Percentiles rank a stretch among this genome's conserved stretches.
These are phyloP conservation scores for Hippophae rhamnoides DNA, from an alignment of 306 rosid genomes.

Conservation along the genomic window DNA sequence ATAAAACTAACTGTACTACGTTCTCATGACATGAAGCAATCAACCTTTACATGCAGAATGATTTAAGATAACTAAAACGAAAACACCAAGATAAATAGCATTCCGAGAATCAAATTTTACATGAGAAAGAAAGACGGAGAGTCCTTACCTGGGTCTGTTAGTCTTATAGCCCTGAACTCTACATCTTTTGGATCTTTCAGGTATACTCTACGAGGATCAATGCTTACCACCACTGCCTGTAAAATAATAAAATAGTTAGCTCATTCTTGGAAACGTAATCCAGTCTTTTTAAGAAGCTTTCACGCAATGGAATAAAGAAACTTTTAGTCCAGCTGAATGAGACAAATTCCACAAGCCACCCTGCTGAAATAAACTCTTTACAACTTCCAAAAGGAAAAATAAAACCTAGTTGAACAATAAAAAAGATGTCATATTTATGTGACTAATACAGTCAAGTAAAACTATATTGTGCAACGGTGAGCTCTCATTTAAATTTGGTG, in stretches of 20 bases:
- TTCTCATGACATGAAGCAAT: too few relatives aligned
- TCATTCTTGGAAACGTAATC: not conserved
- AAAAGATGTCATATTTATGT: too few relatives aligned
- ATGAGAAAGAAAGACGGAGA: constrained; percentile 3
- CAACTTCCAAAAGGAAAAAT: too few relatives aligned
- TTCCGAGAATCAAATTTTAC: not conserved
- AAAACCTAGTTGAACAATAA: too few relatives aligned
- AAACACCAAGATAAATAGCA: not conserved
- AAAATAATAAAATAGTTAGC: constrained; percentile 13
- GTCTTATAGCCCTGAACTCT: constrained; percentile 49
- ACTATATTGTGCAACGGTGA: too few relatives aligned
- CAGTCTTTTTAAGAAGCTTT: not conserved
- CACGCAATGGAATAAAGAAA: not conserved
- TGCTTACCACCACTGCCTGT: constrained; percentile 96
- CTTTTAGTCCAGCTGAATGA: constrained; percentile 7
- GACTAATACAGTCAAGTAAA: too few relatives aligned
- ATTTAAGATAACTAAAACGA: not conserved
- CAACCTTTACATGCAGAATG: too few relatives aligned
- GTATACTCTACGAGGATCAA: constrained; percentile 85
- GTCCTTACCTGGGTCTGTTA: constrained; percentile 54
- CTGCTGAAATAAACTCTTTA: too few relatives aligned
- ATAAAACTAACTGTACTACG: too few relatives aligned
- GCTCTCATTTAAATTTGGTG: too few relatives aligned
- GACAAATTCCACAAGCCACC: too few relatives aligned
- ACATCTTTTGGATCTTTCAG: constrained; percentile 63